phyloP scores from a whole-genome alignment of 495 filamentous ascomycete genomes.

The Hyphodiscus hymeniophilus region DNA sequence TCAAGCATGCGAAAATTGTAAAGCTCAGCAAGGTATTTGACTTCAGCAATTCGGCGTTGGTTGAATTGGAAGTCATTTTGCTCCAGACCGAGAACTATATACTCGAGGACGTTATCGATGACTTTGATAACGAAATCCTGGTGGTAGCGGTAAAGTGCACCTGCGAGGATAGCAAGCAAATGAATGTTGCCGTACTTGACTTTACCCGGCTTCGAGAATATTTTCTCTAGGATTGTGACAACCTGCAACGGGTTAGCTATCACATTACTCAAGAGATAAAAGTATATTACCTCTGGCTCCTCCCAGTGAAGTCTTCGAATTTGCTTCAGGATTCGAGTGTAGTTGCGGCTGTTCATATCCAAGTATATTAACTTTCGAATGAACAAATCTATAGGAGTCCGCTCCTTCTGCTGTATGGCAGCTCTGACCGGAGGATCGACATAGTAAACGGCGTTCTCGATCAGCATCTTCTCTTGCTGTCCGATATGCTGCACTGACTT shows the following conservation, averaged over 20 bases:
- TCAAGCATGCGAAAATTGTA: slow-evolving; percentile 99
- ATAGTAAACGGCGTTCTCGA: slow-evolving; percentile 98
- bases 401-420: slow-evolving; percentile 92
- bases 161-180: slow-evolving; percentile 84
- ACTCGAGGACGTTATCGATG: slow-evolving; percentile 85
- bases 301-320: slow-evolving; percentile 97
- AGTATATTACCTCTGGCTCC: slow-evolving; percentile 60
- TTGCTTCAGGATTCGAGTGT: slow-evolving; percentile 85
- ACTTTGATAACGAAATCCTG: slow-evolving; percentile 80
- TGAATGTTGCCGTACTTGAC: slow-evolving; percentile 98
- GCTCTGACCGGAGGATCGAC: slow-evolving; percentile 91
- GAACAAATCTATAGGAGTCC: slow-evolving; percentile 86
- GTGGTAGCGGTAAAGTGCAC: slow-evolving; percentile 83
- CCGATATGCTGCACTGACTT: slow-evolving; percentile 92
- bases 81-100: slow-evolving; percentile 81
- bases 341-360: slow-evolving; percentile 89
- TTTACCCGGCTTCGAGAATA: slow-evolving; percentile 93
- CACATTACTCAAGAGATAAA: not conserved
- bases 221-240: slow-evolving; percentile 74
- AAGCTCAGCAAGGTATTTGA: slow-evolving; percentile 93
- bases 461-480: slow-evolving; percentile 93
- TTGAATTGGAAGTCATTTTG: slow-evolving; percentile 97
- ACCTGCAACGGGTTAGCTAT: slow-evolving; percentile 32
- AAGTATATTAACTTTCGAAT: slow-evolving; percentile 85
- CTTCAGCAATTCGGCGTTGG: slow-evolving; percentile 88